Conservation (phyloP, 805 yeast genomes). For the Babjeviella inositovora region DNA sequence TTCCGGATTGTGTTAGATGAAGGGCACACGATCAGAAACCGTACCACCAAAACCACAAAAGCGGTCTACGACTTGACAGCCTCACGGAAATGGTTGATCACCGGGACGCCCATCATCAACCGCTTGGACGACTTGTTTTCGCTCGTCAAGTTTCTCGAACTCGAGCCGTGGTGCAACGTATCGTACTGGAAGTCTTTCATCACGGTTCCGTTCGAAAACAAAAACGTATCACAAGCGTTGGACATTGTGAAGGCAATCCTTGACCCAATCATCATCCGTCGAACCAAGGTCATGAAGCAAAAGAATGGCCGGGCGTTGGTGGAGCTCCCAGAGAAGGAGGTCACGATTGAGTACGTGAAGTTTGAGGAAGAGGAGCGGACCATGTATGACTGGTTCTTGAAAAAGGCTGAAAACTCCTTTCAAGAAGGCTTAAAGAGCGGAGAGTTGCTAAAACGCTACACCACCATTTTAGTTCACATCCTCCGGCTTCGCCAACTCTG, state of each 20-base stretch:
- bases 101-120: constrained; percentile 90
- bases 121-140: constrained; percentile 77
- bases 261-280: constrained; percentile 67
- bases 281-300: constrained; percentile 78
- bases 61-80: constrained; percentile 56
- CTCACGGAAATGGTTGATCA: constrained; percentile 65
- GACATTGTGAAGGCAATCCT: constrained; percentile 74
- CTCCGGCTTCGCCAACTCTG: constrained; percentile 77
- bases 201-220: constrained; percentile 68
- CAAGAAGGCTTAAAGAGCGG: constrained; percentile 47
- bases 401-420: constrained; percentile 49
- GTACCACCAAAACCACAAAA: constrained; percentile 63
- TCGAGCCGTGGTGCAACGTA: constrained; percentile 86
- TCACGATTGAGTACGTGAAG: constrained; percentile 48
- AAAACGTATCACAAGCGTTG: constrained; percentile 54
- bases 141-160: constrained; percentile 49
- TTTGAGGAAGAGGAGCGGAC: constrained; percentile 51
- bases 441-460: constrained; percentile 51
- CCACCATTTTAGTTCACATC: constrained; percentile 71
- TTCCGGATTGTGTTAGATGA: constrained; percentile 75
- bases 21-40: constrained; percentile 78
- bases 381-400: constrained; percentile 54
- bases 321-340: constrained; percentile 59
- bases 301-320: constrained; percentile 61
- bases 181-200: constrained; percentile 81